A percentile compares a stretch with the other conserved stretches of the same genome.
phyloP scores from a whole-genome alignment of 2,329 filamentous ascomycete genomes.

The Rhinocladiella similis region DNA sequence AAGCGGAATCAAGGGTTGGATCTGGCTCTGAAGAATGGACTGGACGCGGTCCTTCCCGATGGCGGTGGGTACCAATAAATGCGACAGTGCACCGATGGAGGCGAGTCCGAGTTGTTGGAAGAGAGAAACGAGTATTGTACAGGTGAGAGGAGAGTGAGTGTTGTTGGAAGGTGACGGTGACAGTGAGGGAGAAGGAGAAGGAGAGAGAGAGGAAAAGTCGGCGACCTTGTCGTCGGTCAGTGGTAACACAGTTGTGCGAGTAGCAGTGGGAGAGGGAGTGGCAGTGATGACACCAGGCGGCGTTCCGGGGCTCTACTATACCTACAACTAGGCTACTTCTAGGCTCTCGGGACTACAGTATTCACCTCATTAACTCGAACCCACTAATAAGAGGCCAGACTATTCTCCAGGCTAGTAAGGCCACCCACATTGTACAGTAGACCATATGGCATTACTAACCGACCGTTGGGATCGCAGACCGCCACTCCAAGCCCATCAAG shows the following conservation, averaged over 20 bases:
- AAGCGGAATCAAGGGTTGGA: background rate
- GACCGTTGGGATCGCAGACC: conserved; percentile 8
- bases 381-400: too few relatives aligned
- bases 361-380: too few relatives aligned
- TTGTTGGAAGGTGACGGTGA: background rate
- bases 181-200: background rate
- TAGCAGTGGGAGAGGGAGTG: background rate
- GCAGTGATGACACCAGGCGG: conserved; percentile 8
- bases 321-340: too few relatives aligned
- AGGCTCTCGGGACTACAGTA: too few relatives aligned
- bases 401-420: too few relatives aligned
- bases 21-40: background rate
- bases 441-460: too few relatives aligned
- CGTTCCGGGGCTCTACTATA: background rate
- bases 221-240: background rate
- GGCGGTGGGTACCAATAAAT: background rate
- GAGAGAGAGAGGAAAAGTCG: background rate
- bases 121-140: background rate
- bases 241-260: background rate
- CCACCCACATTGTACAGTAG: too few relatives aligned
- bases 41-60: background rate
- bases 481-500: conserved; percentile 9
- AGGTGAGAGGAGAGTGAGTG: background rate
- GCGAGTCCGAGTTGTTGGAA: background rate
- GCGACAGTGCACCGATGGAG: background rate